Conservation (phyloP, 2,329 filamentous ascomycete species). For the Pleurostoma richardsiae region DNA sequence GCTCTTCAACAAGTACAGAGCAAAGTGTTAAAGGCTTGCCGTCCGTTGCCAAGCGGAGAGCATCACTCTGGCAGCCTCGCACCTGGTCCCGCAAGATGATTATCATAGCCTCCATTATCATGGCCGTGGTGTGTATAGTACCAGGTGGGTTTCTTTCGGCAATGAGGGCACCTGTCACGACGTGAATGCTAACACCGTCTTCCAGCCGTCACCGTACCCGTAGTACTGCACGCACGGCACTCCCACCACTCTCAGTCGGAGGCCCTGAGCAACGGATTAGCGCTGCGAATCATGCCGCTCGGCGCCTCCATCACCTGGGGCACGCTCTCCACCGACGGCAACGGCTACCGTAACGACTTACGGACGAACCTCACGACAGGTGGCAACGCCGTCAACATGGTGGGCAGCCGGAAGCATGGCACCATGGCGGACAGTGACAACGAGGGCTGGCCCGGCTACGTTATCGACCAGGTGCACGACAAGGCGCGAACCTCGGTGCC, state of each 20-base stretch:
- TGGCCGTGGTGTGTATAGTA: slow-evolving; percentile 3
- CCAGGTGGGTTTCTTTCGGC: slow-evolving; percentile 2
- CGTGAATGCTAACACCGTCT: too few relatives aligned
- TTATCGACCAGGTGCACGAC: slow-evolving; percentile 30
- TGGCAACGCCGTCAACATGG: slow-evolving; percentile 31
- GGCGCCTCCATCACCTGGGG: slow-evolving; percentile 38
- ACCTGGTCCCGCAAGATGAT: slow-evolving; percentile 8
- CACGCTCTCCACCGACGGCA: slow-evolving; percentile 24
- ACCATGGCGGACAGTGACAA: slow-evolving; percentile 34
- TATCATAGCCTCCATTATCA: slow-evolving; percentile 1
- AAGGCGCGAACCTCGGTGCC: slow-evolving; percentile 26
- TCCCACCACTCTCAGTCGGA: background rate
- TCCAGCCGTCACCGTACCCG: slow-evolving; percentile 7
- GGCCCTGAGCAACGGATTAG: slow-evolving; percentile 12
- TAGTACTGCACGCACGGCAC: background rate
- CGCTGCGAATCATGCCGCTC: slow-evolving; percentile 37
- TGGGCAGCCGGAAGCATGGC: slow-evolving; percentile 31
- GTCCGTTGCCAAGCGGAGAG: too few relatives aligned
- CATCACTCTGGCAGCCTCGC: too few relatives aligned
- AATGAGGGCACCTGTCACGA: background rate
- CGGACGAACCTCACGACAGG: slow-evolving; percentile 21
- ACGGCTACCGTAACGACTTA: slow-evolving; percentile 32
- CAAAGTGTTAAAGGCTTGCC: too few relatives aligned
- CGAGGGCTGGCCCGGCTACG: slow-evolving; percentile 37
- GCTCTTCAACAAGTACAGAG: too few relatives aligned